phyloP scores from a whole-genome alignment of 331 rosid species.

The Saraca asoca region DNA sequence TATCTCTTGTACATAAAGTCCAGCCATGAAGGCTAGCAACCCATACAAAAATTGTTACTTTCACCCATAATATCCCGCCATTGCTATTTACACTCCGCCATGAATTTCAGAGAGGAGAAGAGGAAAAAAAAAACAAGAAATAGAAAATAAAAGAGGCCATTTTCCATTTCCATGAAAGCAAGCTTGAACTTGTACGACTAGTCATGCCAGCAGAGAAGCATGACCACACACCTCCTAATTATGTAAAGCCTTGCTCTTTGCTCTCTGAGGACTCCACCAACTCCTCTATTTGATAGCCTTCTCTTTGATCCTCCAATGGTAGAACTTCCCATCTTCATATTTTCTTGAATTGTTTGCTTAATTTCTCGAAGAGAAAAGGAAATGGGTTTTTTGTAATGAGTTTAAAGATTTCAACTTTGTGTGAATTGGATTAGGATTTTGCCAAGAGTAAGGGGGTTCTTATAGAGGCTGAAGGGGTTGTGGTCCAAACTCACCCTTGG shows the following conservation, averaged over 20 bases:
- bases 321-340: slow-evolving; percentile 63
- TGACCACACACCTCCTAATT: slow-evolving; percentile 91
- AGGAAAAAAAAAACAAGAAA: neutral
- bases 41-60: no score
- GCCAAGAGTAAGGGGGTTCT: slow-evolving; percentile 26
- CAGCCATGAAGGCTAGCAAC: no score
- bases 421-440: slow-evolving; percentile 34
- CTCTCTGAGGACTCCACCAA: slow-evolving; percentile 77
- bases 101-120: neutral
- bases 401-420: slow-evolving; percentile 21
- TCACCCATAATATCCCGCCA: no score
- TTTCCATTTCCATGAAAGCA: neutral
- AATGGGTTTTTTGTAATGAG: slow-evolving; percentile 7
- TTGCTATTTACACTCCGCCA: no score
- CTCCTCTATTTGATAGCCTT: slow-evolving; percentile 72
- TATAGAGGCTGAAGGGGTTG: slow-evolving; percentile 44
- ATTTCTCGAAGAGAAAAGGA: neutral
- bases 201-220: slow-evolving; percentile 99
- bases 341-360: slow-evolving; percentile 22
- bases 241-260: slow-evolving; percentile 89
- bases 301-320: slow-evolving; percentile 67
- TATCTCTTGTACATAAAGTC: no score
- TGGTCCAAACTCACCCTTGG: slow-evolving; percentile 50
- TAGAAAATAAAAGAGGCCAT: no score
- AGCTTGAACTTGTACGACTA: slow-evolving; percentile 31